Evolutionary conservation across 345 rosid genomes (phyloP).

Genomic region (Salix suchowensis): DNA sequence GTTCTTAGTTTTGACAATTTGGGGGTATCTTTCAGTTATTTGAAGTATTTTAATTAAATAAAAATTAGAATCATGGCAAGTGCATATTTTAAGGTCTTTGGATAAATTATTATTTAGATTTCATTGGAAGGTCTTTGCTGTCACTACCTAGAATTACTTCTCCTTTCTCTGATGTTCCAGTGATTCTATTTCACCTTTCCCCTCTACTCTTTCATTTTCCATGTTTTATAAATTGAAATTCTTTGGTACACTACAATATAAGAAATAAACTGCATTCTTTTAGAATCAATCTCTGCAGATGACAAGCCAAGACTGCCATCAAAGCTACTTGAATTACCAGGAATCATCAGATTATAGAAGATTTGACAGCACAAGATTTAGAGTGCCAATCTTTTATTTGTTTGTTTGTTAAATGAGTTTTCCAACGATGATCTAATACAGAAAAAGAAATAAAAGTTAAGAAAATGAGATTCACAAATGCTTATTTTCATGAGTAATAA

Average conservation of each 20-base stretch:
- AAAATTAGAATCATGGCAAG: neutral
- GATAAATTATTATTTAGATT: neutral
- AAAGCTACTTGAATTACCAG: neutral
- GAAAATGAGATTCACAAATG: neutral
- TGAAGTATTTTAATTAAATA: neutral
- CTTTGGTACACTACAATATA: neutral
- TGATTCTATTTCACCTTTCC: neutral
- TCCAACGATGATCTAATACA: neutral
- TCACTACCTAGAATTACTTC: neutral
- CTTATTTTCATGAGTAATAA: neutral
- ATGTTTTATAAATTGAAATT: neutral
- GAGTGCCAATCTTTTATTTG: neutral
- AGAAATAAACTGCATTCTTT: neutral
- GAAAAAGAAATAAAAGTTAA: neutral
- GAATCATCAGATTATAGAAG: neutral
- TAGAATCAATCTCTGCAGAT: neutral
- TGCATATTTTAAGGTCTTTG: neutral
- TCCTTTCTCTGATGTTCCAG: neutral
- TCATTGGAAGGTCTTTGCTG: neutral
- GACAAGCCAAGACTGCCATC: neutral
- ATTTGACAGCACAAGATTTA: neutral
- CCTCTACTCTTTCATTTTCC: neutral
- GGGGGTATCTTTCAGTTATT: neutral
- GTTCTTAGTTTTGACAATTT: neutral
- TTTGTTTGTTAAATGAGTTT: neutral